phyloP scores from a whole-genome alignment of 176 grass and related monocot species.

The Luzula sylvatica region DNA sequence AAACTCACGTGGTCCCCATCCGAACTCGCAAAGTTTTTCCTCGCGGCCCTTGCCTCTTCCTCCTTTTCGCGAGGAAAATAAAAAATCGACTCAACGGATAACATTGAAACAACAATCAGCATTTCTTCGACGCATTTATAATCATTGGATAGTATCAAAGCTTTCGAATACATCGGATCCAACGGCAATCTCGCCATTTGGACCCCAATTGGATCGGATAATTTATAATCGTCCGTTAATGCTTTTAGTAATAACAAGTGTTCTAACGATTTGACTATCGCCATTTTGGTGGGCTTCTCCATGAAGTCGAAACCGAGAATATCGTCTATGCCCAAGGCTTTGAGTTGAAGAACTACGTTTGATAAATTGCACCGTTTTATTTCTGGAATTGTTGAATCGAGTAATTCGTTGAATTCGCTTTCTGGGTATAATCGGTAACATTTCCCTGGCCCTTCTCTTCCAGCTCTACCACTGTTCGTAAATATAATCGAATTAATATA shows the following conservation, averaged over 20 bases:
- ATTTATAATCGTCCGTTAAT: constrained; percentile 73
- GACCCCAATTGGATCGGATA: constrained; percentile 71
- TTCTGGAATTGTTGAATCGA: constrained; percentile 82
- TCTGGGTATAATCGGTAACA: constrained; percentile 78
- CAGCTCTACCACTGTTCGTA: constrained; percentile 63
- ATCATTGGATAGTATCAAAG: constrained; percentile 59
- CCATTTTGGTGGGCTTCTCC: constrained; percentile 91
- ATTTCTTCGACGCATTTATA: constrained; percentile 98
- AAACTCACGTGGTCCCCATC: constrained; percentile 89
- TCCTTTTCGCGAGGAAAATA: constrained; percentile 71
- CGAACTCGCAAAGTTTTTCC: constrained; percentile 68
- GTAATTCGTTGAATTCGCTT: constrained; percentile 67
- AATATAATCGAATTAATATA: constrained; percentile 3
- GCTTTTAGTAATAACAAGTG: constrained; percentile 75
- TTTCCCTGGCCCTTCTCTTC: constrained; percentile 74
- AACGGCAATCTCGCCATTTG: constrained; percentile 89
- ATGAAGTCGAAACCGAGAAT: constrained; percentile 96
- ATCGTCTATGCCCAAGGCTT: constrained; percentile 94
- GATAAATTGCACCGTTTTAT: constrained; percentile 92
- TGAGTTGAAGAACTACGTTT: constrained; percentile 89
- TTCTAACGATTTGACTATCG: constrained; percentile 91
- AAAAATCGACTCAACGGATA: constrained; percentile 96
- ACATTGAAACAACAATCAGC: constrained; percentile 92
- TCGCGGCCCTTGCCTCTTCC: constrained; percentile 91
- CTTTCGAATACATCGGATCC: constrained; percentile 94